phyloP scores from a whole-genome alignment of 2,329 filamentous ascomycete species.

The Paraphoma sp. region DNA sequence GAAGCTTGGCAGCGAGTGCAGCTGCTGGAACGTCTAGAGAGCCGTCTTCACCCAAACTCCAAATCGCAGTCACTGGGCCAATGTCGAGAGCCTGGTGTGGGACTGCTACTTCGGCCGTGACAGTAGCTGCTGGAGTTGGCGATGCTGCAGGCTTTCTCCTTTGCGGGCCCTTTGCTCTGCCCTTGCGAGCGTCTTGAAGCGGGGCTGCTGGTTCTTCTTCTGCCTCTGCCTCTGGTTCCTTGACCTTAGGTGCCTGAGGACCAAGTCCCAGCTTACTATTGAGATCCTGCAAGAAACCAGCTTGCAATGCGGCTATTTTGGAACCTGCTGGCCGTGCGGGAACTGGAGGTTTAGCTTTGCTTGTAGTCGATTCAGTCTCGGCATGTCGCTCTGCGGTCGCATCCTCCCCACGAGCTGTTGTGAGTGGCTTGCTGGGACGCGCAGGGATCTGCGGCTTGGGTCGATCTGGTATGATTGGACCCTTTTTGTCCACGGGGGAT shows the following conservation, averaged over 20 bases:
- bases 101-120: conserved; percentile 47
- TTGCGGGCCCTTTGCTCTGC: conserved; percentile 85
- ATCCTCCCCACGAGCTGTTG: conserved; percentile 36
- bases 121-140: conserved; percentile 55
- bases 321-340: conserved; percentile 78
- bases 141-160: conserved; percentile 72
- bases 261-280: conserved; percentile 89
- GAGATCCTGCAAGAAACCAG: conserved; percentile 89
- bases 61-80: conserved; percentile 39
- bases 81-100: conserved; percentile 33
- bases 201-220: conserved; percentile 74
- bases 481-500: conserved; percentile 59
- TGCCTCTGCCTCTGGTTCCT: conserved; percentile 66
- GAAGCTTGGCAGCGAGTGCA: conserved; percentile 35
- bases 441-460: conserved; percentile 70
- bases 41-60: conserved; percentile 45
- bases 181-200: conserved; percentile 87
- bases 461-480: conserved; percentile 62
- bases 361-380: conserved; percentile 47
- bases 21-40: conserved; percentile 42
- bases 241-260: conserved; percentile 79
- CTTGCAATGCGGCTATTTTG: conserved; percentile 91
- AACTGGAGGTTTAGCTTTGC: conserved; percentile 82
- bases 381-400: conserved; percentile 26
- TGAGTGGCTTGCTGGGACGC: conserved; percentile 61